Percentiles rank a stretch among this genome's conserved stretches.
These are phyloP conservation scores for Fusarium bactridioides DNA, from an alignment of 2,329 filamentous ascomycete genomes.

Conservation along the genomic window DNA sequence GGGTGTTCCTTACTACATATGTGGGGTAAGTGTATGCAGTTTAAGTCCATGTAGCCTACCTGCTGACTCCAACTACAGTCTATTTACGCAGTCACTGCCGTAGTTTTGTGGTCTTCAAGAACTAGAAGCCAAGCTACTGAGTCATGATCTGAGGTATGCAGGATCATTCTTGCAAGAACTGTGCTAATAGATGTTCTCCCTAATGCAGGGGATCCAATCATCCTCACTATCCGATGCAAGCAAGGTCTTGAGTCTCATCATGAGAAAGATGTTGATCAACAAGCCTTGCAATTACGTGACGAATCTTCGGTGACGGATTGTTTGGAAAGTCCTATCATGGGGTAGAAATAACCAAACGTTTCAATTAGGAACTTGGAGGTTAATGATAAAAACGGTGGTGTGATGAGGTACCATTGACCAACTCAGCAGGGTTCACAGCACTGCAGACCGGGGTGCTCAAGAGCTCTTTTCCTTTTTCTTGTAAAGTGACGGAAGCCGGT, in stretches of 20 bases:
- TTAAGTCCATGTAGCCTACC: too few relatives aligned
- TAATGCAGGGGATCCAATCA: neutral
- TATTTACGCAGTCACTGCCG: neutral
- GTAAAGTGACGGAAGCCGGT: too few relatives aligned
- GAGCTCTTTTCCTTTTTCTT: too few relatives aligned
- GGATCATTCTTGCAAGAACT: too few relatives aligned
- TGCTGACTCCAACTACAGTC: neutral
- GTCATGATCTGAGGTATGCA: neutral
- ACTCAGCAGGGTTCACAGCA: neutral
- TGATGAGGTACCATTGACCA: neutral
- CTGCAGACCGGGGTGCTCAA: neutral
- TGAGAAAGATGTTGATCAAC: too few relatives aligned
- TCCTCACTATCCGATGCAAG: too few relatives aligned
- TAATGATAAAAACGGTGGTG: too few relatives aligned
- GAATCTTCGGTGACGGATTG: accelerated
- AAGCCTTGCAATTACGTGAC: neutral
- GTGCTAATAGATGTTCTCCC: neutral
- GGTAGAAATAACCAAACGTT: accelerated
- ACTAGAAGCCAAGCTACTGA: too few relatives aligned
- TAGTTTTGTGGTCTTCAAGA: neutral
- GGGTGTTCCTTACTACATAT: neutral
- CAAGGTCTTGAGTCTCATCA: neutral
- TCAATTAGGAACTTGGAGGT: neutral
- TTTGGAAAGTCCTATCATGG: neutral
- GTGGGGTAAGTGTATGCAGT: neutral